Percentiles rank a stretch among this genome's conserved stretches.
These are phyloP conservation scores for Hydrangea macrophylla DNA, from an alignment of 148 eudicot species.

Conservation along the genomic window DNA sequence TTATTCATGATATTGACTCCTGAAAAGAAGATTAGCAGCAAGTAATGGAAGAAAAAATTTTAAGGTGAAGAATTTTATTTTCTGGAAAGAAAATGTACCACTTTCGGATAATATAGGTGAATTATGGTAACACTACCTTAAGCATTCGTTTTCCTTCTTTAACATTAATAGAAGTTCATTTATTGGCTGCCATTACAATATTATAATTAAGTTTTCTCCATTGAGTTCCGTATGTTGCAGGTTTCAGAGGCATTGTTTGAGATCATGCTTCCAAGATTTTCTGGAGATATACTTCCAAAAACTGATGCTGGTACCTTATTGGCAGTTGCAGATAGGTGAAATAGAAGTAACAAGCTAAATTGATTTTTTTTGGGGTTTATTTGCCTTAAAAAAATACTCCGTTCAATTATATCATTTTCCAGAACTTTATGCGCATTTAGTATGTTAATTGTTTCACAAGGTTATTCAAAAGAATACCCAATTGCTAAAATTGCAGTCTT, in stretches of 20 bases:
- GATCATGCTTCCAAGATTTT: slow-evolving; percentile 89
- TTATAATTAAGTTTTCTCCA: neutral
- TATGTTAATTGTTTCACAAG: neutral
- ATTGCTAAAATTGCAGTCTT: neutral
- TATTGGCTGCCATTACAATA: neutral
- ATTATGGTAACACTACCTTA: neutral
- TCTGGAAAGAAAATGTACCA: neutral
- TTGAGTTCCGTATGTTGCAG: slow-evolving; percentile 32
- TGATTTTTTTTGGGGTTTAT: neutral
- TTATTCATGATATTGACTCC: neutral
- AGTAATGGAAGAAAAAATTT: neutral
- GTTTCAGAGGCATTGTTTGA: slow-evolving; percentile 90
- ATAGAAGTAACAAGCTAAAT: slow-evolving; percentile 2
- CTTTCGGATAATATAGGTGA: neutral
- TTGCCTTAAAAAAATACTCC: neutral
- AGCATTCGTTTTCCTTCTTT: neutral
- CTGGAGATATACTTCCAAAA: slow-evolving; percentile 88
- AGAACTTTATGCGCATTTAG: neutral
- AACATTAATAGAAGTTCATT: neutral
- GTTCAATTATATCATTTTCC: too few species aligned
- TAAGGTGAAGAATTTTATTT: neutral
- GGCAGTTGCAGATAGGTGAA: slow-evolving; percentile 85
- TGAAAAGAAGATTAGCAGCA: neutral
- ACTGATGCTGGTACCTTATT: slow-evolving; percentile 73
- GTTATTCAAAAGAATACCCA: neutral